Evolutionary conservation across 495 filamentous ascomycete species (phyloP), one percentile per base, ranked within the genome.

Genomic region (Beverwykella pulmonaria): DNA sequence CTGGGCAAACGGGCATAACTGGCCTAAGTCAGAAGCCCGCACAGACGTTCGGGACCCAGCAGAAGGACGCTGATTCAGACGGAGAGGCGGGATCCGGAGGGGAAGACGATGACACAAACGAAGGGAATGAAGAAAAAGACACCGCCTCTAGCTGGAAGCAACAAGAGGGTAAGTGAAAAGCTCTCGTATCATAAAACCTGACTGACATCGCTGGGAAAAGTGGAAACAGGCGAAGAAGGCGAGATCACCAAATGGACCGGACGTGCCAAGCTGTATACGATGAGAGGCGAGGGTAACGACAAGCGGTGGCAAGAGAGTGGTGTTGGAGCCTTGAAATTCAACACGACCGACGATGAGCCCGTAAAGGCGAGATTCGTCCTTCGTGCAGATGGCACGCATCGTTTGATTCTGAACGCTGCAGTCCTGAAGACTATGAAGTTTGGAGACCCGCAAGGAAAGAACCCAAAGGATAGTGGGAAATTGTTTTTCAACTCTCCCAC

Each of bases 251-350:
- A 75, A 75, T 93, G 81, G 76, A 84, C 70, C 48, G 90, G 71
- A 81, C 89, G 82, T 73, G 88, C 89, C 20, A 95, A 93, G 78
- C 82, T 97, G 30, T 97, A 86, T 77, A 75, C 86, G 49, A 90
- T 92, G 41, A 39, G 26, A 20, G 57, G 52, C 34, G 65, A 70
- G 19, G 55, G 61, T 4, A 79, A 83, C 30, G 79, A 85, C 59
- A 89, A 88, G 66, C 81, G 82, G n/a, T 97, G 92, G 92, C 92
- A 91, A 71, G 92, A 97, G 76, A 85, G 92, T 25, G 92, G 92
- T 20, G 82, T 87, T 9, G 92, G 92, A 34, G 87, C 85, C 55
- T 83, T 97, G 70, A 93, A 93, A 77, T 81, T 97, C 72, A 96
- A 97, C 70, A 32, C 61, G 25, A 59, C 48, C 4, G 56, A 59